Evolutionary conservation across 257 asterid species (phyloP).

Genomic region (Capsicum pubescens): DNA sequence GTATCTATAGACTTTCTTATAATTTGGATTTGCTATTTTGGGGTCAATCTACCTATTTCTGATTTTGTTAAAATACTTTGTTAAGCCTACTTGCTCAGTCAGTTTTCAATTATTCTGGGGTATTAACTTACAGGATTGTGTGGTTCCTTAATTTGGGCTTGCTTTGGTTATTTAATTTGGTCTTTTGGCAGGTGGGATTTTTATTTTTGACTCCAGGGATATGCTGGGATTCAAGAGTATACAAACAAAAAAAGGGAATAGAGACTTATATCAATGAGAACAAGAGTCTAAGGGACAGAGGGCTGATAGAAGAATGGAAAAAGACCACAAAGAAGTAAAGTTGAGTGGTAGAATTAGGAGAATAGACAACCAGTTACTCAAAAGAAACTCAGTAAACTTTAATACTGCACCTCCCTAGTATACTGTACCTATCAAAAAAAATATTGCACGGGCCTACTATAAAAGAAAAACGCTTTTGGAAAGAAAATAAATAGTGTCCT

Average conservation of each 20-base stretch:
- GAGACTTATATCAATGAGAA: background rate
- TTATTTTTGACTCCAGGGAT: background rate
- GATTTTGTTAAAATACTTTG: background rate
- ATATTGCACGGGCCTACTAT: no score
- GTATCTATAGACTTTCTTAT: no score
- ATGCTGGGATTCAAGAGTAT: background rate
- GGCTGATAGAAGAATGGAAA: background rate
- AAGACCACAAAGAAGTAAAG: slow-evolving; percentile 14
- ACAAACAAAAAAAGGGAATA: background rate
- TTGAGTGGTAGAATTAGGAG: background rate
- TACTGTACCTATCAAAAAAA: no score
- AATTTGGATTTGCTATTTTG: no score
- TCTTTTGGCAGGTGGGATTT: background rate
- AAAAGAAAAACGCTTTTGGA: no score
- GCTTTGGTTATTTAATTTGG: background rate
- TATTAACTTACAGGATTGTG: background rate
- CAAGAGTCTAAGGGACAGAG: background rate
- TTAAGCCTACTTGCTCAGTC: background rate
- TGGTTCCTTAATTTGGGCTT: background rate
- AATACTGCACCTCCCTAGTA: background rate
- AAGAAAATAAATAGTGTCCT: background rate
- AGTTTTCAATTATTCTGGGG: background rate
- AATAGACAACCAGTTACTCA: background rate
- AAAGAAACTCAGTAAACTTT: background rate
- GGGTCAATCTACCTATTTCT: background rate